These are phyloP conservation scores for Yamadazyma membranifaciens DNA, from an alignment of 1,139 yeast genomes.

Conservation along the genomic window DNA sequence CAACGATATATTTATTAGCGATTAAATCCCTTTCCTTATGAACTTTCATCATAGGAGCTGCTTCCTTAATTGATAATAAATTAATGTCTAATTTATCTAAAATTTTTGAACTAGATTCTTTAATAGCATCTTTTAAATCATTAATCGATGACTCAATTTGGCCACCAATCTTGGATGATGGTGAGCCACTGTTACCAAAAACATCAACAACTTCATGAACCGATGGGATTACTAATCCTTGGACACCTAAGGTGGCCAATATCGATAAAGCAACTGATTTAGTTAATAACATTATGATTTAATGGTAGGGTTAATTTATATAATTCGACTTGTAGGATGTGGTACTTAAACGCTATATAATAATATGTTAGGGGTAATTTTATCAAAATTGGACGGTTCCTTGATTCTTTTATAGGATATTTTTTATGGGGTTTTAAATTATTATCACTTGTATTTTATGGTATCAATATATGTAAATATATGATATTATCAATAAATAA, in stretches of 20 bases:
- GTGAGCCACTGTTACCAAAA: conserved; percentile 11
- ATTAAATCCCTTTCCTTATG: conserved; percentile 32
- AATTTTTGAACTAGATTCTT: conserved; percentile 8
- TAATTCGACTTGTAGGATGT: no score
- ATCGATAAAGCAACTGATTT: conserved; percentile 50
- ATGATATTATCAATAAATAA: not conserved
- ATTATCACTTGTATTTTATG: not conserved
- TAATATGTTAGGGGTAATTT: not conserved
- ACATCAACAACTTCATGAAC: conserved; percentile 45
- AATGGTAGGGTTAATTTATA: no score
- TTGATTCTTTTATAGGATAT: no score
- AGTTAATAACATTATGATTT: conserved; percentile 40
- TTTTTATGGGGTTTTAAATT: not conserved
- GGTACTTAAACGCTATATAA: not conserved
- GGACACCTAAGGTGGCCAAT: conserved; percentile 57
- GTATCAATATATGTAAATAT: not conserved
- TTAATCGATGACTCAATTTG: not conserved
- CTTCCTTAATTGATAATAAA: conserved; percentile 13
- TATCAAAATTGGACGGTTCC: no score
- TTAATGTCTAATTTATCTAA: conserved; percentile 13
- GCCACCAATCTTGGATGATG: conserved; percentile 1
- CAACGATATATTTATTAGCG: conserved; percentile 47
- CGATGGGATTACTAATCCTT: conserved; percentile 66
- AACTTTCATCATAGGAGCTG: conserved; percentile 15
- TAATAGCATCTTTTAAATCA: conserved; percentile 2